phyloP scores from a whole-genome alignment of 2,329 filamentous ascomycete species.

The Fusarium pilosicola region DNA sequence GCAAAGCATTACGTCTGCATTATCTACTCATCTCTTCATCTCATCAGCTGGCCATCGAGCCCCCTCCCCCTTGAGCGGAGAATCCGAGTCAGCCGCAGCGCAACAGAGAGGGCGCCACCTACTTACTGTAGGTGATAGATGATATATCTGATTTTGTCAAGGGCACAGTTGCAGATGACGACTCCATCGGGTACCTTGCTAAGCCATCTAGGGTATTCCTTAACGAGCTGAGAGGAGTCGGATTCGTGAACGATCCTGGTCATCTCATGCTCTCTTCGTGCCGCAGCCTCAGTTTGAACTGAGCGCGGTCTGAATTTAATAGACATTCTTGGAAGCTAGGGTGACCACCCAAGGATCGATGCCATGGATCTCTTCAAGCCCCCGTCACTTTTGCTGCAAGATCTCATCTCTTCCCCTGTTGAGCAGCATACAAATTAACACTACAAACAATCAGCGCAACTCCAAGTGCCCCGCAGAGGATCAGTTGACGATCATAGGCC shows the following conservation, averaged over 20 bases:
- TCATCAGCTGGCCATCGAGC: slow-evolving; percentile 1
- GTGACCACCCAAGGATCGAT: slow-evolving; percentile 17
- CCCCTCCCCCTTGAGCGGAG: slow-evolving; percentile 5
- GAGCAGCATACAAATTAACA: slow-evolving; percentile 7
- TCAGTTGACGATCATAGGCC: slow-evolving; percentile 30
- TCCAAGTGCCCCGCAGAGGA: slow-evolving; percentile 24
- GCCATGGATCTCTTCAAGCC: slow-evolving; percentile 20
- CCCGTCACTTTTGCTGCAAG: slow-evolving; percentile 19
- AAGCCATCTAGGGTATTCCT: not conserved
- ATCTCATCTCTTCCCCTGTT: slow-evolving; percentile 32
- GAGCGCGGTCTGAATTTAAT: not conserved
- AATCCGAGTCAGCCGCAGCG: not conserved
- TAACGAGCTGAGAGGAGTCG: slow-evolving; percentile 10
- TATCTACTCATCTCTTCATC: slow-evolving; percentile 10
- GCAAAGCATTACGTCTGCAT: slow-evolving; percentile 1
- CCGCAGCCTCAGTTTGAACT: slow-evolving; percentile 25
- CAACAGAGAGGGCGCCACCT: slow-evolving; percentile 3
- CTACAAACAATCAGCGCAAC: not conserved
- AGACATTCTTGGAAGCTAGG: slow-evolving; percentile 10
- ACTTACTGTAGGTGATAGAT: slow-evolving; percentile 22
- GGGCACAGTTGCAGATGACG: slow-evolving; percentile 2
- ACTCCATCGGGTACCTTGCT: slow-evolving; percentile 13
- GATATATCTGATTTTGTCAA: slow-evolving; percentile 28
- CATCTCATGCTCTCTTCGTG: not conserved
- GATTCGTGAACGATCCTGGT: slow-evolving; percentile 13